Conservation (phyloP, 345 rosid genomes). For the Populus ilicifolia region DNA sequence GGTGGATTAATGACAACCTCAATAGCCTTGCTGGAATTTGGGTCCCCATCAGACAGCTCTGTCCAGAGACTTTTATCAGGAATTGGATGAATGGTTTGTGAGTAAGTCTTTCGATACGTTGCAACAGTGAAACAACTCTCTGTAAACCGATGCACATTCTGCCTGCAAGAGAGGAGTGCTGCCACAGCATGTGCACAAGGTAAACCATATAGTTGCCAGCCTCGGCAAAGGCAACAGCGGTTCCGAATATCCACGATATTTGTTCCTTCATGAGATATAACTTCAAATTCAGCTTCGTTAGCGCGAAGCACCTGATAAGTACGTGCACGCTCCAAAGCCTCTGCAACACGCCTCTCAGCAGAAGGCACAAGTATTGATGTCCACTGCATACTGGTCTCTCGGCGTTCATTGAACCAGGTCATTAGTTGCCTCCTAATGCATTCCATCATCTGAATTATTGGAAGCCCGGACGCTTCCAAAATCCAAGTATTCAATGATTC, state of each 20-base stretch:
- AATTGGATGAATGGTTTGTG: constrained; percentile 93
- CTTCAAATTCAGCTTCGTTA: constrained; percentile 92
- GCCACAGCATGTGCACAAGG: constrained; percentile 99
- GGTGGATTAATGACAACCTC: constrained; percentile 70
- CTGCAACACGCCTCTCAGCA: constrained; percentile 81
- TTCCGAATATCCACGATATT: constrained; percentile 86
- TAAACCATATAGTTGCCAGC: constrained; percentile 94
- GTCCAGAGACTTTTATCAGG: constrained; percentile 92
- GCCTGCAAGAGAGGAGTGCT: constrained; percentile 94
- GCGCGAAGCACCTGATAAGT: constrained; percentile 91
- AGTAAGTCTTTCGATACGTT: constrained; percentile 82
- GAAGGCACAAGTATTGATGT: constrained; percentile 88
- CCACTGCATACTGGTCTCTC: constrained; percentile 95
- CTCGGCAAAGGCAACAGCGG: constrained; percentile 89
- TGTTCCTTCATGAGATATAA: constrained; percentile 86
- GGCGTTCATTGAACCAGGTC: constrained; percentile 97
- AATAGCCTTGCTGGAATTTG: constrained; percentile 36
- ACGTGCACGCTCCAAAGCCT: constrained; percentile 82
- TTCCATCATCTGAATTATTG: constrained; percentile 98
- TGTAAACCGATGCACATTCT: constrained; percentile 89
- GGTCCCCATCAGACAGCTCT: constrained; percentile 72
- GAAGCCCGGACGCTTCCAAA: constrained; percentile 92
- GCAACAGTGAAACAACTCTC: constrained; percentile 98
- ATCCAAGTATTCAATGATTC: constrained; percentile 90
- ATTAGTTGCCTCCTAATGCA: constrained; percentile 94